Conservation (phyloP, 1,284 basidiomycete genomes). For the Rhodotorula sp. region DNA sequence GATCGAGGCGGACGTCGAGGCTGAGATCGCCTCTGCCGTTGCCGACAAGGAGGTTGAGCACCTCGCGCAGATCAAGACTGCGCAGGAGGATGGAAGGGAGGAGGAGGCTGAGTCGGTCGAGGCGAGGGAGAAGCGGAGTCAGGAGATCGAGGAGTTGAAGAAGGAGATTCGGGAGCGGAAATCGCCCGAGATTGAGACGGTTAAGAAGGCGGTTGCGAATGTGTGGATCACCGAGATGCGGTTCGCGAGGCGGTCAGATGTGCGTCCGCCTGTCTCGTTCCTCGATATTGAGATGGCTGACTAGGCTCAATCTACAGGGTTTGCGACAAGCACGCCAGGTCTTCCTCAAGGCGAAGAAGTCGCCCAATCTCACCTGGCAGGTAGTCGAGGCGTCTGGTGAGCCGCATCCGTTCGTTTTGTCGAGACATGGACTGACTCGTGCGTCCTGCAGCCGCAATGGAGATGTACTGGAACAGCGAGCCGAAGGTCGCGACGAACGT, state of each 20-base stretch:
- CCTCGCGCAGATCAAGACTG: constrained; percentile 36
- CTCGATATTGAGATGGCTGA: neutral
- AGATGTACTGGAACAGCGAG: constrained; percentile 91
- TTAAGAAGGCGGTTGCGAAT: constrained; percentile 54
- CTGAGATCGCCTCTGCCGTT: constrained; percentile 52
- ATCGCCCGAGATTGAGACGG: constrained; percentile 53
- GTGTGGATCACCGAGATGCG: constrained; percentile 86
- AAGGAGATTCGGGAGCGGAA: constrained; percentile 46
- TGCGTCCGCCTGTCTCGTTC: constrained; percentile 41
- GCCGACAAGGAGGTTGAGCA: constrained; percentile 44
- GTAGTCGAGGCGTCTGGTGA: constrained; percentile 86
- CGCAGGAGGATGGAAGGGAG: constrained; percentile 46
- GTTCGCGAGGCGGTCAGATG: constrained; percentile 77
- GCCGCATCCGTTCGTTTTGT: constrained; percentile 39
- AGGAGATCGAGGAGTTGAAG: constrained; percentile 50
- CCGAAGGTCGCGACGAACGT: constrained; percentile 81
- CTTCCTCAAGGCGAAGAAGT: constrained; percentile 81
- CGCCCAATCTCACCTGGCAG: constrained; percentile 84
- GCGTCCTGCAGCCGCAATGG: constrained; percentile 70
- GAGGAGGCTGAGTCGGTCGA: constrained; percentile 44
- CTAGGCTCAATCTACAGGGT: constrained; percentile 51
- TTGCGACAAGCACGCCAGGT: constrained; percentile 72
- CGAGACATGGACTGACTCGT: neutral
- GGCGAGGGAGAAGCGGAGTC: constrained; percentile 53
- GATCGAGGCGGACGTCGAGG: constrained; percentile 59